phyloP scores from a whole-genome alignment of 495 filamentous ascomycete genomes.

The Paragyromitra xinjiangensis region DNA sequence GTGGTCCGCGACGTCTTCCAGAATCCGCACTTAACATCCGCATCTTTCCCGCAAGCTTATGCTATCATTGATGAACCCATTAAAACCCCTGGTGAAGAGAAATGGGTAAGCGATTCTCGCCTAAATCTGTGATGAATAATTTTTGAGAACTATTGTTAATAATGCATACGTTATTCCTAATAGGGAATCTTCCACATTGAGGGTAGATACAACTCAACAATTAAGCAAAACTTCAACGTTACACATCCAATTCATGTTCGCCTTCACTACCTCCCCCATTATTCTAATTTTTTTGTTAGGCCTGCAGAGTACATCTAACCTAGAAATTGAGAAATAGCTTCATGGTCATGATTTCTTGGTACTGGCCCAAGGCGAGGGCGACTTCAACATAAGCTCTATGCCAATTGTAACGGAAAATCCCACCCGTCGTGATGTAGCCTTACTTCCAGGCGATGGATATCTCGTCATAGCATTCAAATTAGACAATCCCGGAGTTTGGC shows the following conservation, averaged over 20 bases:
- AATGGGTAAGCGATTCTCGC: conserved; percentile 57
- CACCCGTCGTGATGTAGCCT: conserved; percentile 68
- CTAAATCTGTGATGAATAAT: conserved; percentile 7
- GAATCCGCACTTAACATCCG: background rate
- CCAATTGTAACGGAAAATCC: conserved; percentile 62
- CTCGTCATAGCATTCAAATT: conserved; percentile 67
- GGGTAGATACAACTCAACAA: conserved; percentile 57
- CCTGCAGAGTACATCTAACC: background rate
- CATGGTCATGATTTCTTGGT: conserved; percentile 71
- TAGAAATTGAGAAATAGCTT: conserved; percentile 59
- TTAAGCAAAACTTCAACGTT: background rate
- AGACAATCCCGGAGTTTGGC: conserved; percentile 63
- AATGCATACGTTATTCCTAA: conserved; percentile 15
- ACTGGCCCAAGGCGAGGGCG: conserved; percentile 61
- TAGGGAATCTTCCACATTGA: conserved; percentile 62
- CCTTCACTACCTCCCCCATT: background rate
- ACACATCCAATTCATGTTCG: conserved; percentile 44
- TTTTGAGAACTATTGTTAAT: conserved; percentile 54
- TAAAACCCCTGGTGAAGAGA: conserved; percentile 56
- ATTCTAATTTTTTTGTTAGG: background rate
- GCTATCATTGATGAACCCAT: conserved; percentile 43
- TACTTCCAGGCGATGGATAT: conserved; percentile 64
- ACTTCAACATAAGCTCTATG: conserved; percentile 55
- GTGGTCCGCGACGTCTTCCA: conserved; percentile 5
- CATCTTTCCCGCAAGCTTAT: conserved; percentile 25